Base-by-base conservation (phyloP, 2,329 filamentous ascomycete species). In the Zymoseptoria tritici region DNA sequence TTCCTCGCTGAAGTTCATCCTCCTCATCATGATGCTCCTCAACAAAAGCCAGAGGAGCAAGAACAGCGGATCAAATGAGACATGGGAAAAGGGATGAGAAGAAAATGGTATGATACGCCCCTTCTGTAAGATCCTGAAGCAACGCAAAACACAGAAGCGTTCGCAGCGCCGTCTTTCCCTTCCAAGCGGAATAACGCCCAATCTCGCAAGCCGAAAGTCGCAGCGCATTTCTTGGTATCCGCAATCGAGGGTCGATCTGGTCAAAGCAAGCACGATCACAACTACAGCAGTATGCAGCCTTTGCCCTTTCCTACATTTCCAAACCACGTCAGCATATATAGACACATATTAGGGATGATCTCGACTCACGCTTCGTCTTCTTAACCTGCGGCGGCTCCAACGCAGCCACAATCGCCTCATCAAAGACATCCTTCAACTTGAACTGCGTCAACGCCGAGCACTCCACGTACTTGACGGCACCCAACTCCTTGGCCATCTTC, bases 391-490 rank as follows among this genome's bases (percentile, higher is more conserved):
- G 89, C 51, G 93, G 93, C 77, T 97, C 93, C 65, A 97, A 81
- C 50, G 93, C 93, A 64, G 93, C 93, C 66, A 97, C 93, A 70
- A 97, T 97, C 26, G 93, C 93, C 92, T 97, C 94, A 72, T 99
- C 94, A 77, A 99, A 99, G 19, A 99, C 94, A 73, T 97, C 94
- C 83, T 99, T 99, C 67, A 99, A 80, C 79, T 97, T 97, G 80
- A 92, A 97, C 80, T 99, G 94, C 64, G 94, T 97, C 76, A 99
- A 80, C 60, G 94, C 94, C 74, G 92, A 97, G 81, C 94, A 99
- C 80, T 99, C 94, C 65, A 97, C 94, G 71, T 99, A 99, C 81
- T 97, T 97, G 70, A 99, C 91, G 4, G 94, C 94, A 63, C 91
- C 91, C n/a, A 97, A 80, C 64, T 97, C 93, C 80, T 93, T 96